Evolutionary conservation across 306 rosid genomes (phyloP), one percentile per base, ranked within the genome.

Genomic region (Cucurbita maxima): DNA sequence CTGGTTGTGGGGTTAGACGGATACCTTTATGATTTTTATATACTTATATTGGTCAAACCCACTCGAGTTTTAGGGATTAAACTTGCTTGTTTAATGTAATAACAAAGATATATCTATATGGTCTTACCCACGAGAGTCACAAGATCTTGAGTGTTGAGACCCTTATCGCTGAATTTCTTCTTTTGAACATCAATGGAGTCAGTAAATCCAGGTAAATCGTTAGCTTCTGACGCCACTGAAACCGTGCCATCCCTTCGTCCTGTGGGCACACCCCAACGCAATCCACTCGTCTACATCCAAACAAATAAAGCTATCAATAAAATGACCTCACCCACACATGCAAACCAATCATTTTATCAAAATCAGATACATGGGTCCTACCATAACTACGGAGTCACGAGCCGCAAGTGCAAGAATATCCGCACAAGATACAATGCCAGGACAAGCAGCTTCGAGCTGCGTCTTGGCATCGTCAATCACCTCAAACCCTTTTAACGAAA

Each of bases 381-480:
- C 76, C 76, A 54, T 12, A 54, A 72, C 76, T 6, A 72, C 64
- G 0, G 76, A 72, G 64, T 72, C 76, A 56, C 76, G 76, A 15
- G 76, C 76, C 3, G 76, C 76, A 0, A 72, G 76, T 0, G 76
- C 2, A 3, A 72, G 76, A 54, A 72, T 54, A 3, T 72, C 76
- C 6, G 76, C 76, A 5, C 76, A 72, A 3, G 76, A 72, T 1
- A 72, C 76, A 22, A 72, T 38, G 1, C 76, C 76, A n/a, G 76
- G 76, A 22, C 76, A 72, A n/a, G 63, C 63, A 54, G 76, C 38
- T 38, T 72, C 76, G 11, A 72, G 76, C 38, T 54, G 60, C 15
- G 64, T 16, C 63, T 72, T 72, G 51, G 76, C 76, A 54, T 72
- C 76, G 13, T 72, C 76, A 1, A 72, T 72, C 7, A 72, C 76